phyloP scores from a whole-genome alignment of 208 protist genomes.

The Trypanosoma avium region DNA sequence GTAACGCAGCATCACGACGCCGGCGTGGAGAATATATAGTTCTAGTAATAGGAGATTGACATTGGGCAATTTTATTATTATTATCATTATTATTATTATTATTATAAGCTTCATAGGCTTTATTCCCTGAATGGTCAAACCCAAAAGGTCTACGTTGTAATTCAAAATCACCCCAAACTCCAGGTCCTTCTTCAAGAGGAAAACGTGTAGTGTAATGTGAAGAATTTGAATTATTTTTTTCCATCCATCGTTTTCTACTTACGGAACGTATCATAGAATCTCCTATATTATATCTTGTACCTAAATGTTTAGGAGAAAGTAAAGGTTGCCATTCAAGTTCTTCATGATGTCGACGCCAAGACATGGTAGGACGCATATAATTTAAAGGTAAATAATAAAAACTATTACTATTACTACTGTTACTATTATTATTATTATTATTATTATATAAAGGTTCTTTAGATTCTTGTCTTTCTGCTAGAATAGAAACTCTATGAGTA shows the following conservation, averaged over 20 bases:
- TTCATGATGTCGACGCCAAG: slow-evolving; percentile 26
- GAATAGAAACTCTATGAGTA: neutral
- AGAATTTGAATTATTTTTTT: too few relatives aligned
- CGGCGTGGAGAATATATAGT: slow-evolving; percentile 13
- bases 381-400: slow-evolving; percentile 2
- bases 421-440: too few relatives aligned
- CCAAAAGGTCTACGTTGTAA: slow-evolving; percentile 34
- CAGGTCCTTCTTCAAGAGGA: slow-evolving; percentile 61
- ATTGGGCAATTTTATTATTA: neutral
- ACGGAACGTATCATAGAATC: too few relatives aligned
- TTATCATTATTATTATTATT: too few relatives aligned
- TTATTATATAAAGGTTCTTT: too few relatives aligned
- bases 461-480: neutral
- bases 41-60: neutral
- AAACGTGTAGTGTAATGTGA: slow-evolving; percentile 38
- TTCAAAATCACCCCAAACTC: slow-evolving; percentile 45
- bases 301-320: neutral
- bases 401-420: too few relatives aligned
- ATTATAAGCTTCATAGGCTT: slow-evolving; percentile 22
- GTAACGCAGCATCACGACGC: slow-evolving; percentile 14
- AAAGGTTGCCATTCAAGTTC: slow-evolving; percentile 20
- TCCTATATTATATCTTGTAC: neutral
- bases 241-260: too few relatives aligned
- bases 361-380: slow-evolving; percentile 28
- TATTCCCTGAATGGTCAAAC: slow-evolving; percentile 3